Base-by-base conservation (phyloP, 768 basidiomycete genomes). In the Tylopilus sp. region DNA sequence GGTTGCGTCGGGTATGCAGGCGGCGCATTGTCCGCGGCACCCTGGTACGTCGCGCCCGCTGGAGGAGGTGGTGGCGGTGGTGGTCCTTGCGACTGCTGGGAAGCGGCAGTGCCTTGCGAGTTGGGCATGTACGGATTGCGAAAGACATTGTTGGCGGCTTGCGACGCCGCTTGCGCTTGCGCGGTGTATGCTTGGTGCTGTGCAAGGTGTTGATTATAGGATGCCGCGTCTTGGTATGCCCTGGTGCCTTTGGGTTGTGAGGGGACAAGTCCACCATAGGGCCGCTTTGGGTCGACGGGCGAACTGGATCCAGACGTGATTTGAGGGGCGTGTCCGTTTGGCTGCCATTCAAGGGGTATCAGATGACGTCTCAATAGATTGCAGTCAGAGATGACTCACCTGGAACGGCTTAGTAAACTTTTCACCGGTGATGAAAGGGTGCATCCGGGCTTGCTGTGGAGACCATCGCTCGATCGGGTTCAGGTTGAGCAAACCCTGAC, bases 381-480 rank as follows among this genome's bases (percentile, higher is more conserved):
- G n/a, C n/a, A 9, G 11, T n/a, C 8, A 20, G 3, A 3, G 22
- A 10, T 17, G 42, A 73, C 85, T 65, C 71, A 89, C 91, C 66
- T 82, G 79, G 71, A 87, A 93, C 6, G 91, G 86, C 63, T 89
- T 91, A 6, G 83, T 85, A 65, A 87, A 97, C 66, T 94, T 95
- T 71, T 98, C 97, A 46, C 95, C 95, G 6, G 94, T 97, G 60
- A 99, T 97, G 72, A 98, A 99, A 2, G 97, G 97, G 69, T 99
- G 97, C 63, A 89, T 73, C 44, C 88, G 79, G 35, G 97, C 97
- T 70, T 99, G 95, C 64, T 97, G 93, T 22, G 97, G 95, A 11
- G 95, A 87, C 97, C 97, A 99, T 49, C 97, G 80, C 52, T 91
- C 88, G 49, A 95, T 84, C 17, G 97, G 95, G 64, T 98, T 93